phyloP scores from a whole-genome alignment of 306 rosid genomes.

The Quercus engelmannii region DNA sequence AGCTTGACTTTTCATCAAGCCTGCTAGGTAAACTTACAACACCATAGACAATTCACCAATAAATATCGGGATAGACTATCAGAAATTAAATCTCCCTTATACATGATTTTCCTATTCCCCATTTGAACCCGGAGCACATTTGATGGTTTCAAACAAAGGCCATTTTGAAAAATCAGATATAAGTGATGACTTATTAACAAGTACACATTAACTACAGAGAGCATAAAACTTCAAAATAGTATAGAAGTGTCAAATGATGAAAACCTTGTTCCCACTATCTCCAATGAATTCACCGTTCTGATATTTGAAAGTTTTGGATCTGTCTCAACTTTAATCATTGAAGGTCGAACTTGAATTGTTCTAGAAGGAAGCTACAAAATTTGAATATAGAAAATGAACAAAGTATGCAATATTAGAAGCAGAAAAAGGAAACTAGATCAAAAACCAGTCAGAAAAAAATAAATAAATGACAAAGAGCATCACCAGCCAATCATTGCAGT shows the following conservation, averaged over 20 bases:
- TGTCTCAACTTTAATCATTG: slow-evolving; percentile 63
- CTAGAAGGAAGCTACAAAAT: slow-evolving; percentile 56
- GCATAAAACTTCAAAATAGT: background rate
- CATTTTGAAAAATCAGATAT: background rate
- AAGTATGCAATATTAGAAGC: background rate
- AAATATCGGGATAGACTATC: background rate
- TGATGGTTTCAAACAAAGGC: background rate
- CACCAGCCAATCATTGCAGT: background rate
- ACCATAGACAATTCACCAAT: background rate
- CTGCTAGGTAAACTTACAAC: background rate
- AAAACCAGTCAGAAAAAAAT: background rate
- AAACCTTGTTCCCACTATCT: slow-evolving; percentile 77
- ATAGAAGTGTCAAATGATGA: background rate
- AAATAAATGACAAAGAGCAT: background rate
- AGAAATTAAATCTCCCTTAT: background rate
- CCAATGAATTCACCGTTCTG: slow-evolving; percentile 54
- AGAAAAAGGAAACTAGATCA: background rate
- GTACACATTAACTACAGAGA: background rate
- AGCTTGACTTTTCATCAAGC: background rate
- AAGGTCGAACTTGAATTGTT: slow-evolving; percentile 61
- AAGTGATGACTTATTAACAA: background rate
- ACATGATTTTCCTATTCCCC: background rate
- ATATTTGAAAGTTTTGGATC: slow-evolving; percentile 25
- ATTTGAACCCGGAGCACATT: background rate
- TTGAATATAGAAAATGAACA: background rate